These are phyloP conservation scores for Microthlaspi erraticum DNA, from an alignment of 345 rosid species.

Conservation along the genomic window DNA sequence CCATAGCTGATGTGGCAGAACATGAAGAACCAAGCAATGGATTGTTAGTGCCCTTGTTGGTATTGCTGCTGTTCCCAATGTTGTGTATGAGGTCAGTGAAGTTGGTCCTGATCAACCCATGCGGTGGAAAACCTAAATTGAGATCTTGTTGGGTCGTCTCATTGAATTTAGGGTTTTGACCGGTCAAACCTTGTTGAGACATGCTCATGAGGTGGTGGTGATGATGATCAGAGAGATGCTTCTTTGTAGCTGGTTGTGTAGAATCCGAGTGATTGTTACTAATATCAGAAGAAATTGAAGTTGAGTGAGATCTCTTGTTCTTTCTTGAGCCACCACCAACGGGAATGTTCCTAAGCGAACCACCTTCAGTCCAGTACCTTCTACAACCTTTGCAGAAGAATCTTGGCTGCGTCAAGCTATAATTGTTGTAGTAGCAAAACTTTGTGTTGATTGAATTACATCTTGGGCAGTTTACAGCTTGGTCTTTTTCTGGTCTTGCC, in stretches of 20 bases:
- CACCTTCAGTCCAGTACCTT: slow-evolving; percentile 99
- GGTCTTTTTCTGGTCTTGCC: slow-evolving; percentile 77
- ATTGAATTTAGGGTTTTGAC: slow-evolving; percentile 63
- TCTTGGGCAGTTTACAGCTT: slow-evolving; percentile 92
- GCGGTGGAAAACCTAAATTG: slow-evolving; percentile 67
- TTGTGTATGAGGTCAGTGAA: slow-evolving; percentile 69
- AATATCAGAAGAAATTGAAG: slow-evolving; percentile 43
- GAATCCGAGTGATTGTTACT: slow-evolving; percentile 36
- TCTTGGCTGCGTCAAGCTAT: slow-evolving; percentile 96
- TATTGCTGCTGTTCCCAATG: slow-evolving; percentile 45
- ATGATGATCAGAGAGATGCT: slow-evolving; percentile 65
- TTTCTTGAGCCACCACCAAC: slow-evolving; percentile 98
- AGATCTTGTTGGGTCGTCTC: slow-evolving; percentile 73
- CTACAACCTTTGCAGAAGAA: slow-evolving; percentile 96
- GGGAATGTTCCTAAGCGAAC: slow-evolving; percentile 92
- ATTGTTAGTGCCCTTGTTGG: slow-evolving; percentile 40
- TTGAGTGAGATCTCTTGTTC: slow-evolving; percentile 81
- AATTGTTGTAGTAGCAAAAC: slow-evolving; percentile 98
- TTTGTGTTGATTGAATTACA: slow-evolving; percentile 96
- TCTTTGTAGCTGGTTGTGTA: slow-evolving; percentile 52
- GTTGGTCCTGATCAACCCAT: slow-evolving; percentile 52
- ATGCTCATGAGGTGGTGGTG: slow-evolving; percentile 45
- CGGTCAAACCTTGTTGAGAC: slow-evolving; percentile 49
- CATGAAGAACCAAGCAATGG: slow-evolving; percentile 46
- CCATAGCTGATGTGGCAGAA: slow-evolving; percentile 41